These are phyloP conservation scores for Chrysoporthe cubensis DNA, from an alignment of 2,329 filamentous ascomycete species.

Conservation along the genomic window DNA sequence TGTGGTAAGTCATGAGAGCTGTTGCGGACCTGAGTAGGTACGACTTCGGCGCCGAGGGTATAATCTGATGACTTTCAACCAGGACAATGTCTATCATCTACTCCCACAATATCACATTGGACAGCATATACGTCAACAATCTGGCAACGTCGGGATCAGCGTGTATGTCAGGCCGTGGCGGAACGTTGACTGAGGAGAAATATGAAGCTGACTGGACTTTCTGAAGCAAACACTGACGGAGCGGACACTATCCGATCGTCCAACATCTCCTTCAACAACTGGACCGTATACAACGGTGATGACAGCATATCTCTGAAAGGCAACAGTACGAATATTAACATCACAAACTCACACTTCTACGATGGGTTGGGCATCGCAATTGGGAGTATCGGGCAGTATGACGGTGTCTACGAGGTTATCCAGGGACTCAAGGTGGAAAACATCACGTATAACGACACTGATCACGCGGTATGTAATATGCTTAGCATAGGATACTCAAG, in stretches of 20 bases:
- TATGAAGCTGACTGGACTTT: not conserved
- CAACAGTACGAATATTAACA: conserved; percentile 34
- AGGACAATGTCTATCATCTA: conserved; percentile 51
- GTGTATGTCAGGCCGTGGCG: conserved; percentile 23
- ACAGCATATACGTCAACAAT: conserved; percentile 53
- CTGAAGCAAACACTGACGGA: conserved; percentile 39
- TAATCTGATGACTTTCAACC: not conserved
- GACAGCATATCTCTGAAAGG: conserved; percentile 32
- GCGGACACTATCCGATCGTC: conserved; percentile 35
- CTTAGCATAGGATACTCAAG: not conserved
- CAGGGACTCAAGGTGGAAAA: conserved; percentile 46
- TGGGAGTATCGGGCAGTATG: conserved; percentile 53
- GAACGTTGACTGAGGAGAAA: no score
- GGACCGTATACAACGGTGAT: conserved; percentile 36
- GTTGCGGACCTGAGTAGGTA: no score
- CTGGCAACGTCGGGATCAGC: conserved; percentile 34
- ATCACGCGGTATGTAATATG: conserved; percentile 38
- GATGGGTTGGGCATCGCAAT: conserved; percentile 49
- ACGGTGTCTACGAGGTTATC: conserved; percentile 46
- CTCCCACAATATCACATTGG: conserved; percentile 45
- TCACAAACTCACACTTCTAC: conserved; percentile 46
- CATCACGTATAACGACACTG: conserved; percentile 42
- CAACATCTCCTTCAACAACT: conserved; percentile 35
- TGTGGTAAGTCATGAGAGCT: conserved; percentile 46
- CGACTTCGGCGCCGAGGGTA: not conserved